Percentiles rank a stretch among this genome's conserved stretches.
Conservation (phyloP, 805 yeast genomes). For the Cyberlindnera misumaiensis region DNA sequence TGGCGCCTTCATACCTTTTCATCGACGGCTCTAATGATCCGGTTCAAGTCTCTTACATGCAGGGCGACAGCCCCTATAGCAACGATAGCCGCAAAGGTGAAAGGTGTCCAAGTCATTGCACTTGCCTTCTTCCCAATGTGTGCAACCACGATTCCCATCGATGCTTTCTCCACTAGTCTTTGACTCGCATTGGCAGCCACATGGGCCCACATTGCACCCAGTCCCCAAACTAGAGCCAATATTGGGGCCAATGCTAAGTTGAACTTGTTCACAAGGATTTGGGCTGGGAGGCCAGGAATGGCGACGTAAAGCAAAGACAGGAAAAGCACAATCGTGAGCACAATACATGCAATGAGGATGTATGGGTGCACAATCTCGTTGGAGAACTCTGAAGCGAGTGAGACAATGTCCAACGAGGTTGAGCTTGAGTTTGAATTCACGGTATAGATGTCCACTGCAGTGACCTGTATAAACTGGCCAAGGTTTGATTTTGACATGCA, state of each 20-base stretch:
- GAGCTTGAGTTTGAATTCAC: conserved; percentile 26
- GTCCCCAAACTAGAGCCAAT: conserved; percentile 48
- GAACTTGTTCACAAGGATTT: conserved; percentile 20
- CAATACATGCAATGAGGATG: conserved; percentile 41
- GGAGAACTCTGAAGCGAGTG: conserved; percentile 39
- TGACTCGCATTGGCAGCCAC: conserved; percentile 44
- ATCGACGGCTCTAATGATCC: conserved; percentile 16
- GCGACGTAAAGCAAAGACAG: conserved; percentile 35
- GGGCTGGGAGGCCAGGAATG: conserved; percentile 45
- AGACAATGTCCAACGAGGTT: conserved; percentile 36
- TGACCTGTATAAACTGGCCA: conserved; percentile 18
- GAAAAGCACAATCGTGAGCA: conserved; percentile 36
- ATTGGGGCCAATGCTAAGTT: conserved; percentile 29
- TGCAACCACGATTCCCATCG: conserved; percentile 42
- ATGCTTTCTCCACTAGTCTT: conserved; percentile 39
- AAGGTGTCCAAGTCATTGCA: conserved; percentile 56
- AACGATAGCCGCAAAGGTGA: conserved; percentile 39
- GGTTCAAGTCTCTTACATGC: conserved; percentile 29
- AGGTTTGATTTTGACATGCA: conserved; percentile 32
- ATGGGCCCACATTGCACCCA: conserved; percentile 59
- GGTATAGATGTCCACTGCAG: conserved; percentile 30
- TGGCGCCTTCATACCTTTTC: conserved; percentile 13
- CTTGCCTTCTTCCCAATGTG: conserved; percentile 44
- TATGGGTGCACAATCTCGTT: conserved; percentile 47
- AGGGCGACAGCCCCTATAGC: conserved; percentile 31